A percentile compares a stretch with the other conserved stretches of the same genome.
phyloP scores from a whole-genome alignment of 2,329 filamentous ascomycete genomes.

The Coleophoma cylindrospora region DNA sequence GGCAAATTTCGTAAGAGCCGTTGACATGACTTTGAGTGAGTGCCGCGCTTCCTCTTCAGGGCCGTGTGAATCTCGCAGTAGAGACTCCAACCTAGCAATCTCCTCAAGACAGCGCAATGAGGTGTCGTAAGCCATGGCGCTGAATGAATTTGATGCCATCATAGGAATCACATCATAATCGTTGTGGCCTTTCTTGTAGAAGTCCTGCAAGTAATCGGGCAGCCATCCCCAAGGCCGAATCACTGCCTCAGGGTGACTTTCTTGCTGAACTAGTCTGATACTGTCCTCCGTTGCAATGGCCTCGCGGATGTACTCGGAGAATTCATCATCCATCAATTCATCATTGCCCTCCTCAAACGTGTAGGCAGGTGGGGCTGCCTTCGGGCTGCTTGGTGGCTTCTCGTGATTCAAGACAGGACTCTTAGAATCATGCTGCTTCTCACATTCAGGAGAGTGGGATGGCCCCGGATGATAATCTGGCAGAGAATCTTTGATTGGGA shows the following conservation, averaged over 20 bases:
- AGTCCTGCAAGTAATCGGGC: slow-evolving; percentile 1
- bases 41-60: slow-evolving; percentile 5
- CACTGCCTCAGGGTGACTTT: slow-evolving; percentile 3
- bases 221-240: slow-evolving; percentile 8
- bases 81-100: slow-evolving; percentile 5
- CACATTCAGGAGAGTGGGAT: background rate
- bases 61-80: slow-evolving; percentile 5
- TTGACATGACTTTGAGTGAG: slow-evolving; percentile 8
- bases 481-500: background rate
- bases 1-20: slow-evolving; percentile 9
- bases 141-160: slow-evolving; percentile 10
- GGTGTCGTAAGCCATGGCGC: slow-evolving; percentile 14
- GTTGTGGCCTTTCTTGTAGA: slow-evolving; percentile 1
- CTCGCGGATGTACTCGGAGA: slow-evolving; percentile 8
- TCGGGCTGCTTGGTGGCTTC: slow-evolving; percentile 4
- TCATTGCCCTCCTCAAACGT: slow-evolving; percentile 11
- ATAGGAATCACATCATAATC: slow-evolving; percentile 5
- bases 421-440: no score
- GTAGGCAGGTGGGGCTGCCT: slow-evolving; percentile 11
- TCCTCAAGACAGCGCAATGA: slow-evolving; percentile 9
- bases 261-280: slow-evolving; percentile 2
- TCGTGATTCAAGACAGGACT: background rate
- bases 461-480: slow-evolving; percentile 10
- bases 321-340: slow-evolving; percentile 9
- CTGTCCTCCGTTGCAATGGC: slow-evolving; percentile 9